Conservation (phyloP, 176 grass and related monocot genomes). For the Carex pumila region DNA sequence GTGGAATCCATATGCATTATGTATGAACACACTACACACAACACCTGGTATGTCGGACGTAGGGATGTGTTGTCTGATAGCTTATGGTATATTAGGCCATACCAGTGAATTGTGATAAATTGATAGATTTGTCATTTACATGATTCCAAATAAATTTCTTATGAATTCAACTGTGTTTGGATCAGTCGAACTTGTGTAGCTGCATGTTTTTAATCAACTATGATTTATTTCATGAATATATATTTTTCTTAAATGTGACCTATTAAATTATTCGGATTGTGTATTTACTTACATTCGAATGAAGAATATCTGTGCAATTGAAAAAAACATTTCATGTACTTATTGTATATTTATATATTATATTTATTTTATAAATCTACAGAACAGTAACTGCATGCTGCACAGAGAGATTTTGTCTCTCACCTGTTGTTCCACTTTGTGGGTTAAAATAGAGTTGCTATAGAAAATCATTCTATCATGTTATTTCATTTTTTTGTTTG, state of each 20-base stretch:
- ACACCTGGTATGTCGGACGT: background rate
- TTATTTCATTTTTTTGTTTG: background rate
- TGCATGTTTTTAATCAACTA: background rate
- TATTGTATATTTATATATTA: background rate
- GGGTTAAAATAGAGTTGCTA: background rate
- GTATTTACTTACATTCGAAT: background rate
- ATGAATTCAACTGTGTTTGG: background rate
- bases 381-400: background rate
- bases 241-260: background rate
- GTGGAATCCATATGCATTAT: background rate
- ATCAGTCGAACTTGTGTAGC: background rate
- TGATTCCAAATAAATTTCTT: background rate
- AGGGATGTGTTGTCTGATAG: background rate
- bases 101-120: background rate
- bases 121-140: background rate
- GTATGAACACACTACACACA: background rate
- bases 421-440: background rate
- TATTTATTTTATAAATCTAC: background rate
- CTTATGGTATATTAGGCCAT: background rate
- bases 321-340: background rate
- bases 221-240: background rate
- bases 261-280: background rate
- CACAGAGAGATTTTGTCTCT: background rate
- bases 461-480: background rate
- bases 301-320: background rate